These are phyloP conservation scores for Moesziomyces antarcticus DNA, from an alignment of 1,284 basidiomycete genomes.

Conservation along the genomic window DNA sequence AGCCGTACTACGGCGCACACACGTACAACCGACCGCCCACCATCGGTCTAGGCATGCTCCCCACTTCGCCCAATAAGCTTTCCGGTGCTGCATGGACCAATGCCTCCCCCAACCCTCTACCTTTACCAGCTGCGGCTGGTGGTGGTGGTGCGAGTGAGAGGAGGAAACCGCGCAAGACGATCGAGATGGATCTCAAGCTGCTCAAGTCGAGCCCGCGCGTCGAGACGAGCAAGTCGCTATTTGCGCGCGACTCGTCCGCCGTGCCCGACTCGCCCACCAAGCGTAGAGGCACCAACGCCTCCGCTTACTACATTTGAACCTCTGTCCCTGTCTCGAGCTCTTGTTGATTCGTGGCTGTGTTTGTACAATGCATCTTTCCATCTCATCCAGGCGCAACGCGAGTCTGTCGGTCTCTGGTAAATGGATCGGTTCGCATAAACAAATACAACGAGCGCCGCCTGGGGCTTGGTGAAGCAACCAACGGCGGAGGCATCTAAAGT, in stretches of 20 bases:
- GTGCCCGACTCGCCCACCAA: conserved; percentile 9
- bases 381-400: too few species aligned
- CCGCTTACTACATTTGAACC: conserved; percentile 43
- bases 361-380: background rate
- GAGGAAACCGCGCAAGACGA: conserved; percentile 50
- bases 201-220: conserved; percentile 44
- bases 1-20: conserved; percentile 58
- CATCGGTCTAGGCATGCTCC: conserved; percentile 15
- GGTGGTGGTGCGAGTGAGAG: background rate
- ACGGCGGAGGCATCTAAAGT: too few species aligned
- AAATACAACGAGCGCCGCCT: too few species aligned
- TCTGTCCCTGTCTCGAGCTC: background rate
- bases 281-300: conserved; percentile 33
- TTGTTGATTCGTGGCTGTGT: background rate
- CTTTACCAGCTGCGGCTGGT: conserved; percentile 7
- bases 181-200: conserved; percentile 54
- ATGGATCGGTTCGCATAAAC: too few species aligned
- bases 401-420: too few species aligned
- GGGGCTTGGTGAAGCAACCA: too few species aligned
- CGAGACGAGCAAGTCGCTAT: conserved; percentile 25
- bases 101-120: conserved; percentile 41
- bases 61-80: conserved; percentile 32
- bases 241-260: conserved; percentile 4
- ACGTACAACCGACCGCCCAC: conserved; percentile 49
- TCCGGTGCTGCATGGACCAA: conserved; percentile 4